phyloP scores from a whole-genome alignment of 306 rosid species.

The Boehmeria nivea region DNA sequence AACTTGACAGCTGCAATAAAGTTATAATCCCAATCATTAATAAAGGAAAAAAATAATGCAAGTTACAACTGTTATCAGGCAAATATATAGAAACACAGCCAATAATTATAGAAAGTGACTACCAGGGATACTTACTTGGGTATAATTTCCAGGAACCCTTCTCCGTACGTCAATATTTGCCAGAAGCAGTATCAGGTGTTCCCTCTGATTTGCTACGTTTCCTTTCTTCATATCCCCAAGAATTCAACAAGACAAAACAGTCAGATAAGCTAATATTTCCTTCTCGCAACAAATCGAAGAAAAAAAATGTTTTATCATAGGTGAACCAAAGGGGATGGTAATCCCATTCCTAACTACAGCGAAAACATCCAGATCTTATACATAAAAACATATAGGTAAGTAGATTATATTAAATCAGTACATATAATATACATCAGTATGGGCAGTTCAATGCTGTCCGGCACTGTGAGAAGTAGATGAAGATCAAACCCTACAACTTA shows the following conservation, averaged over 20 bases:
- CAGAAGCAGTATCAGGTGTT: slow-evolving; percentile 83
- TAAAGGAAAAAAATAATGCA: slow-evolving; percentile 8
- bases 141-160: slow-evolving; percentile 21
- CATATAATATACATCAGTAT: neutral
- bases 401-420: no score
- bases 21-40: slow-evolving; percentile 23
- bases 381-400: neutral
- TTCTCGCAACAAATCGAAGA: neutral
- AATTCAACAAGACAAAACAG: slow-evolving; percentile 13
- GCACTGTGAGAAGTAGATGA: neutral
- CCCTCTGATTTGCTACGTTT: slow-evolving; percentile 96
- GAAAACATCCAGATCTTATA: neutral
- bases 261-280: slow-evolving; percentile 19
- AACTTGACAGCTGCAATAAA: slow-evolving; percentile 61
- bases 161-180: slow-evolving; percentile 70
- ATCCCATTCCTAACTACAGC: neutral
- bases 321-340: neutral
- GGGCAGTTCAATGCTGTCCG: neutral
- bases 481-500: slow-evolving; percentile 13
- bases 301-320: neutral
- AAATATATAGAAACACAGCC: neutral
- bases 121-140: slow-evolving; percentile 33
- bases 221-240: slow-evolving; percentile 71
- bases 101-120: neutral
- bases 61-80: slow-evolving; percentile 6